Evolutionary conservation across 306 rosid genomes (phyloP).

Genomic region (Vachellia collinsii): DNA sequence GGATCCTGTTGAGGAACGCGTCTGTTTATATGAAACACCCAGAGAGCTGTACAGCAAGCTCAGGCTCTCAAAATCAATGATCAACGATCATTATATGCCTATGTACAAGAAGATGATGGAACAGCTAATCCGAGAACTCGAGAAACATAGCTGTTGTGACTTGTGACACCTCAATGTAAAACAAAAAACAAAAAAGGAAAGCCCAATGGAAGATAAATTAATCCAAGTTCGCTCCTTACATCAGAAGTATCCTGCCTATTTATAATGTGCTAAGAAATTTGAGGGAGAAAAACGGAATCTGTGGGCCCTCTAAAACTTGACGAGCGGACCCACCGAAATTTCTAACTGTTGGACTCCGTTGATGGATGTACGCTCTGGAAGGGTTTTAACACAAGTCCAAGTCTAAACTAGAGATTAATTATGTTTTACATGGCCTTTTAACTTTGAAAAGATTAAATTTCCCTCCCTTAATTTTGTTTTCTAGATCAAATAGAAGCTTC

Average conservation of each 20-base stretch:
- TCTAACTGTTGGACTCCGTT: no score
- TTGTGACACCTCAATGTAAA: constrained; percentile 30
- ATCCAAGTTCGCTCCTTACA: not conserved
- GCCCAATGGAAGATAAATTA: not conserved
- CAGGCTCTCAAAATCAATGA: constrained; percentile 67
- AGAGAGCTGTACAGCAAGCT: constrained; percentile 76
- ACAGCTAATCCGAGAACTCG: constrained; percentile 55
- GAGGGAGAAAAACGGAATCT: no score
- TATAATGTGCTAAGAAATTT: not conserved
- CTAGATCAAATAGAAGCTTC: no score
- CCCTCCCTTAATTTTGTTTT: no score
- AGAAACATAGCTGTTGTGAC: constrained; percentile 36
- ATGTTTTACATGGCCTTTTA: no score
- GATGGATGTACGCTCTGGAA: no score
- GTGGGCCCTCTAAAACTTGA: no score
- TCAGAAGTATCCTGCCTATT: not conserved
- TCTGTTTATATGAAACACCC: constrained; percentile 66
- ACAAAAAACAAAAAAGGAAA: not conserved
- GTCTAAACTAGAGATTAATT: no score
- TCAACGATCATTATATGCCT: constrained; percentile 77
- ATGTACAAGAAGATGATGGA: constrained; percentile 80
- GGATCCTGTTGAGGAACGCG: constrained; percentile 44
- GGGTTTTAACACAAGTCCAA: no score
- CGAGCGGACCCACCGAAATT: no score
- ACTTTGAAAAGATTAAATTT: no score